phyloP scores from a whole-genome alignment of 768 basidiomycete species.

The Guyanaporus albipodus region DNA sequence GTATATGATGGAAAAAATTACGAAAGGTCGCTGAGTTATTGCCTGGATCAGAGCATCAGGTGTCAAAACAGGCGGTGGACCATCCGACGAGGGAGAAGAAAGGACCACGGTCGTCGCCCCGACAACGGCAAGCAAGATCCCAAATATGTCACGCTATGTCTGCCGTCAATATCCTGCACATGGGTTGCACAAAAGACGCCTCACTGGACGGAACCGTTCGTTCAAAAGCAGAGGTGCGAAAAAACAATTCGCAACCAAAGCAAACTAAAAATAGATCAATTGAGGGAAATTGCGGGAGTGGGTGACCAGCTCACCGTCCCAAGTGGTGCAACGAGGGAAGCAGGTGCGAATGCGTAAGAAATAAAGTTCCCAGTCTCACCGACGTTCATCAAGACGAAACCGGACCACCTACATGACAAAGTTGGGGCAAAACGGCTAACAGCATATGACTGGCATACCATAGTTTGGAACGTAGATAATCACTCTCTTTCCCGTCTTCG shows the following conservation, averaged over 20 bases:
- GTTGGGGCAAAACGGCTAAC: background rate
- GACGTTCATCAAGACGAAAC: constrained; percentile 83
- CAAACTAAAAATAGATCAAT: constrained; percentile 51
- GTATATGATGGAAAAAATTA: constrained; percentile 70
- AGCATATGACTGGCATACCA: constrained; percentile 49
- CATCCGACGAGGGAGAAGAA: constrained; percentile 67
- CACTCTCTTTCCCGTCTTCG: constrained; percentile 51
- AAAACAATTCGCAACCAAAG: constrained; percentile 91
- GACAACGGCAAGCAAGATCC: constrained; percentile 74
- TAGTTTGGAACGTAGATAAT: constrained; percentile 79
- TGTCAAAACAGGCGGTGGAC: constrained; percentile 50
- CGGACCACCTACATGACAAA: constrained; percentile 67
- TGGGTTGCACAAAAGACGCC: constrained; percentile 14
- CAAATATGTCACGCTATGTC: constrained; percentile 67
- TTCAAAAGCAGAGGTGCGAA: constrained; percentile 84
- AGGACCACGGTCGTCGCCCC: constrained; percentile 94
- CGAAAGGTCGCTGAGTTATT: constrained; percentile 66
- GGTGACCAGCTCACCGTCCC: constrained; percentile 67
- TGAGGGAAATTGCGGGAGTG: background rate
- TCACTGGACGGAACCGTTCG: constrained; percentile 77
- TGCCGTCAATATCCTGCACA: constrained; percentile 11
- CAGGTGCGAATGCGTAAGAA: constrained; percentile 86
- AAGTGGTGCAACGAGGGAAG: constrained; percentile 90
- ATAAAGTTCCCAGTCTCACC: constrained; percentile 92
- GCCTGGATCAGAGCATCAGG: constrained; percentile 65